phyloP scores from a whole-genome alignment of 2,329 filamentous ascomycete genomes.

The Clonostachys chloroleuca region DNA sequence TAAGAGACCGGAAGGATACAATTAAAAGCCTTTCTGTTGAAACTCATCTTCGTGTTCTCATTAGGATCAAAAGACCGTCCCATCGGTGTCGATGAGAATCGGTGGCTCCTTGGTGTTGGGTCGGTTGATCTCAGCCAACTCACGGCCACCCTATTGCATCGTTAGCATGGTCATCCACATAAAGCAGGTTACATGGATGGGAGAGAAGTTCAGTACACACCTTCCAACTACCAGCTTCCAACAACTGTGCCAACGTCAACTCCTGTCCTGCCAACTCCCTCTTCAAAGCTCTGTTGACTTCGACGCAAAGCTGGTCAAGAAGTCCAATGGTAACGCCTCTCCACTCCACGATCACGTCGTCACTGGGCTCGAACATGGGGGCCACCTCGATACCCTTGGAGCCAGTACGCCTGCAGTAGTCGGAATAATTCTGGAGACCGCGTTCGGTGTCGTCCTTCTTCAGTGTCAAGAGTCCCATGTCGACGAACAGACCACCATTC shows the following conservation, averaged over 20 bases:
- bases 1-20: no score
- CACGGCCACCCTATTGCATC: constrained; percentile 68
- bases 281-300: constrained; percentile 60
- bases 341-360: constrained; percentile 63
- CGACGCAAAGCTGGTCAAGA: constrained; percentile 46
- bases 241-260: constrained; percentile 78
- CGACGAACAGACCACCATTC: constrained; percentile 83
- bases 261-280: constrained; percentile 62
- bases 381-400: constrained; percentile 54
- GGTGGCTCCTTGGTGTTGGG: constrained; percentile 96
- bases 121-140: constrained; percentile 90
- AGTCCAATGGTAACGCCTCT: constrained; percentile 59
- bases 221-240: constrained; percentile 98
- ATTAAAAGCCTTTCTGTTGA: no score
- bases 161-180: background rate
- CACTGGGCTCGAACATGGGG: constrained; percentile 53
- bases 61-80: constrained; percentile 73
- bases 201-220: constrained; percentile 39
- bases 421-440: constrained; percentile 58
- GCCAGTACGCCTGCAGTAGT: constrained; percentile 68
- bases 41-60: no score
- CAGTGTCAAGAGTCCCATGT: constrained; percentile 75
- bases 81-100: constrained; percentile 93
- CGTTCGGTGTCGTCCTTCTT: constrained; percentile 66
- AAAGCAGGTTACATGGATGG: background rate